These are phyloP conservation scores for Diaporthe vaccinii DNA, from an alignment of 2,329 filamentous ascomycete genomes.

Conservation along the genomic window DNA sequence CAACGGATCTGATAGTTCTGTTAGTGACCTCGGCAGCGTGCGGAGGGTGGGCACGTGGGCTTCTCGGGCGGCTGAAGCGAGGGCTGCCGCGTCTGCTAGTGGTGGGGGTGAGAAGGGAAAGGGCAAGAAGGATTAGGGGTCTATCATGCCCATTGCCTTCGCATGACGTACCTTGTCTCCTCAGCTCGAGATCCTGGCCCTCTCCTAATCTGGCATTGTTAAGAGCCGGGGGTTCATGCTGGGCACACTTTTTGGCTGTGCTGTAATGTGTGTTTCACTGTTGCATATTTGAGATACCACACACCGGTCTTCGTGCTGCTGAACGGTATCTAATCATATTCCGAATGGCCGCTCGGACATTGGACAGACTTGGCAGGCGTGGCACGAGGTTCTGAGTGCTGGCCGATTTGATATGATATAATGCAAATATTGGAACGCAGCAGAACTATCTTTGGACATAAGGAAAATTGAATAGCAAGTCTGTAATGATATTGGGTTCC, in stretches of 20 bases:
- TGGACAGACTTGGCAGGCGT: not conserved
- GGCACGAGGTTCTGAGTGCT: not conserved
- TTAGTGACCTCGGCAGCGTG: conserved; percentile 33
- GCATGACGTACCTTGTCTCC: not conserved
- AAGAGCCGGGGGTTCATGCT: not conserved
- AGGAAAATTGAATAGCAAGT: not conserved
- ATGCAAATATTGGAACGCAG: not conserved
- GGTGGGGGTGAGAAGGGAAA: not conserved
- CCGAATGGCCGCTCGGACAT: no score
- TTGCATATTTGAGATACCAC: not conserved
- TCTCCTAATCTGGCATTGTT: not conserved
- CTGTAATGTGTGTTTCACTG: not conserved
- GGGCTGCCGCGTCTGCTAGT: not conserved
- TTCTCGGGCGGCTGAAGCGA: conserved; percentile 26
- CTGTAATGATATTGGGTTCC: not conserved
- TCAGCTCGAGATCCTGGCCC: not conserved
- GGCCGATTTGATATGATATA: not conserved
- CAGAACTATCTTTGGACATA: not conserved
- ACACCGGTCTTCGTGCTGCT: not conserved
- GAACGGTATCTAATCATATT: not conserved
- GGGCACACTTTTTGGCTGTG: not conserved
- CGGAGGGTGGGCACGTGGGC: conserved; percentile 37
- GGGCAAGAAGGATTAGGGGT: conserved; percentile 32
- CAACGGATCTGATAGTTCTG: conserved; percentile 25
- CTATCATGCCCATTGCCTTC: no score